Evolutionary conservation across 441 rosid genomes (phyloP).

Genomic region (Gossypium gossypioides): DNA sequence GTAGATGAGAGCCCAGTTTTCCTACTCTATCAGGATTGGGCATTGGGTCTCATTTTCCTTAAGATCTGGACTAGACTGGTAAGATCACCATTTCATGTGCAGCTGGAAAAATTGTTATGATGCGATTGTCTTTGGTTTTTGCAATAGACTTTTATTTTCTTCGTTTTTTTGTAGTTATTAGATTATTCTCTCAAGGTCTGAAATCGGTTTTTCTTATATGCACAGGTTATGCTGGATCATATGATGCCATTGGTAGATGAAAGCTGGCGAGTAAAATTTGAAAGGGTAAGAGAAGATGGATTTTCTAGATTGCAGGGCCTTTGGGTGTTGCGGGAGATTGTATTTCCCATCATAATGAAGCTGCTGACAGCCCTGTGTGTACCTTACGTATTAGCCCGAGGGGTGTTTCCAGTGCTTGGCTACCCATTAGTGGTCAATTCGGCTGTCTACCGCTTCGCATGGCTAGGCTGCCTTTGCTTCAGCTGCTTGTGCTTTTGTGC

Average conservation of each 20-base stretch:
- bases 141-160: background rate
- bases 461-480: slow-evolving; percentile 81
- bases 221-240: slow-evolving; percentile 85
- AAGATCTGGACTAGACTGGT: slow-evolving; percentile 96
- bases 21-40: slow-evolving; percentile 70
- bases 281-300: slow-evolving; percentile 86
- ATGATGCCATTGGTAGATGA: slow-evolving; percentile 94
- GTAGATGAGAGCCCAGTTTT: background rate
- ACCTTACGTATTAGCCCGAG: slow-evolving; percentile 80
- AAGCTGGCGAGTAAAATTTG: slow-evolving; percentile 77
- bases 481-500: slow-evolving; percentile 68
- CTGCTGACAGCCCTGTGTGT: slow-evolving; percentile 83
- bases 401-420: slow-evolving; percentile 81
- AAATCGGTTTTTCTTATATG: background rate
- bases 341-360: slow-evolving; percentile 83
- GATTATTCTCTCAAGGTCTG: background rate
- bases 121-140: background rate
- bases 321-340: slow-evolving; percentile 88
- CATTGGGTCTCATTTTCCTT: slow-evolving; percentile 84
- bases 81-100: slow-evolving; percentile 17
- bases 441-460: slow-evolving; percentile 81
- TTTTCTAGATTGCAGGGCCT: slow-evolving; percentile 84
- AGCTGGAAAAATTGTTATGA: background rate
- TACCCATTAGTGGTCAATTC: slow-evolving; percentile 84
- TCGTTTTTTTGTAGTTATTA: too few relatives aligned